Evolutionary conservation across 2,329 filamentous ascomycete species (phyloP).

Genomic region (Rachicladosporium sp.): DNA sequence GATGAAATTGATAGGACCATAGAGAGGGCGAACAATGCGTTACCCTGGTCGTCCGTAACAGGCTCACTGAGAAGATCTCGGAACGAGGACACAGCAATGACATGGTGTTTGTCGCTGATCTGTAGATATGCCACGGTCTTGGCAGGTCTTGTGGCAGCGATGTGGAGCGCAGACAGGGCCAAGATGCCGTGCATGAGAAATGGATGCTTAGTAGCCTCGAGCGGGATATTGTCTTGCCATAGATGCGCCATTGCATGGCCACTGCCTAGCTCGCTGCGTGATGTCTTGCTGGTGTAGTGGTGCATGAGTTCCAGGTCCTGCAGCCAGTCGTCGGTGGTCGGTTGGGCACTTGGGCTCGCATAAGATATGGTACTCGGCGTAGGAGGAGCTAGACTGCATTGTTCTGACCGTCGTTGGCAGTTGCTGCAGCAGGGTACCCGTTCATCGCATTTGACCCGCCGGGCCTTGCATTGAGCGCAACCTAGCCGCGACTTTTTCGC

Average conservation of each 20-base stretch:
- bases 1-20: slow-evolving; percentile 9
- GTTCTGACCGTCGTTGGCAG: slow-evolving; percentile 12
- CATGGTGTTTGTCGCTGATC: slow-evolving; percentile 15
- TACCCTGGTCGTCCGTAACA: slow-evolving; percentile 10
- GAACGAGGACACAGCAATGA: slow-evolving; percentile 12
- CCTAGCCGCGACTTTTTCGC: slow-evolving; percentile 17
- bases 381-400: slow-evolving; percentile 10
- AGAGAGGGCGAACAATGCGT: slow-evolving; percentile 12
- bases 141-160: slow-evolving; percentile 9
- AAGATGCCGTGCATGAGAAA: slow-evolving; percentile 18
- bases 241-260: slow-evolving; percentile 9
- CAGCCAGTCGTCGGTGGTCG: slow-evolving; percentile 12
- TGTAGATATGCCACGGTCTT: slow-evolving; percentile 10
- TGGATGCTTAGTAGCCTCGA: slow-evolving; percentile 12
- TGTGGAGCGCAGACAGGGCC: slow-evolving; percentile 14
- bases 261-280: slow-evolving; percentile 5
- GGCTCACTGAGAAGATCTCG: slow-evolving; percentile 9
- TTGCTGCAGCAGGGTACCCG: slow-evolving; percentile 11
- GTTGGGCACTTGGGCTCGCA: background rate
- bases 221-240: slow-evolving; percentile 13
- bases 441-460: slow-evolving; percentile 21
- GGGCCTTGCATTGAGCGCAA: slow-evolving; percentile 17
- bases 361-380: too few relatives aligned
- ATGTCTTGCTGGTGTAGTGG: slow-evolving; percentile 10
- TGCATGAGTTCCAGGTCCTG: slow-evolving; percentile 20